Evolutionary conservation across 257 asterid species (phyloP), one percentile per base, ranked within the genome.

Genomic region (Datura wrightii): DNA sequence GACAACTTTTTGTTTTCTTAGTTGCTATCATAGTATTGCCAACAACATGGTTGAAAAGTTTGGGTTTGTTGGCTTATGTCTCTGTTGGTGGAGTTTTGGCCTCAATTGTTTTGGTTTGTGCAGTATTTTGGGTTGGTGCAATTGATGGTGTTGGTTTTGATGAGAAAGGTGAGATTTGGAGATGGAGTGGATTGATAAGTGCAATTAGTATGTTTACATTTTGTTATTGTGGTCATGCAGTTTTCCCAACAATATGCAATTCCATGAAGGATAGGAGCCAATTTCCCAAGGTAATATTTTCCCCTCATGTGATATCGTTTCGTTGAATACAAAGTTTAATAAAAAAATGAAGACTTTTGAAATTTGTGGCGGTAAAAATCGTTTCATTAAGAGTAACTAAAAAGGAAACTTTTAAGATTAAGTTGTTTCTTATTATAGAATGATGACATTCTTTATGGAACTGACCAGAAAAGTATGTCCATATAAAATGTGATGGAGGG

Each of bases 221-320:
- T 34, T 90, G 94, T 83, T 93, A 89, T 54, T 89, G 90, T 85
- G 95, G 90, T 2, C 94, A 90, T 87, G 85, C 94, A 1, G 87
- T 93, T 76, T 91, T 91, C 46, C 94, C 97, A 0, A 89, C 87
- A 19, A 84, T 91, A 0, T 86, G 89, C 84, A 78, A 62, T 84
- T 92, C 96, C n/a, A 91, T 90, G 94, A 85, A 82, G 34, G 92
- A 93, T 34, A 90, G 78, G 72, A 79, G 19, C 41, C 84, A 90
- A 48, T 90, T 90, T 82, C 74, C 88, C 36, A 87, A 87, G 85
- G 89, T 84, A 86, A 79, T 16, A 19, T 10, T 14, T 16, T n/a
- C n/a, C n/a, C n/a, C n/a, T n/a, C n/a, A 24, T 24, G 31, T 58
- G 31, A 24, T 24, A 24, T 24, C 31, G 31, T 24, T 24, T 24